Percentiles rank a stretch among this genome's conserved stretches.
Conservation (phyloP, 768 basidiomycete genomes). For the Mycena filopes region DNA sequence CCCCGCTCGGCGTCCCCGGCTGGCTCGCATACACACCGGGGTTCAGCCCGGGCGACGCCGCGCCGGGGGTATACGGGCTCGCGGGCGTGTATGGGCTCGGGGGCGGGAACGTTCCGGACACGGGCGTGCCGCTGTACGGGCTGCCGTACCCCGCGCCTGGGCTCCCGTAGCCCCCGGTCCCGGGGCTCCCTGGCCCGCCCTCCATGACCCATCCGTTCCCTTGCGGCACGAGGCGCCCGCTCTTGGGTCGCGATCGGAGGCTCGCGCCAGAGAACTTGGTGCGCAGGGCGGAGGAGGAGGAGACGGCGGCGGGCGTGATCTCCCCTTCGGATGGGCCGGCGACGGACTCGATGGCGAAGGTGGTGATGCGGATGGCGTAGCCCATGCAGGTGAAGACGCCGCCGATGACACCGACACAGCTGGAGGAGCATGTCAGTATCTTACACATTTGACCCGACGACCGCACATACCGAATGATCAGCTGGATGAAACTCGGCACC, state of each 20-base stretch:
- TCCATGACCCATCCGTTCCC: slow-evolving; percentile 72
- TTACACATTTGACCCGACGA: background rate
- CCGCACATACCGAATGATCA: slow-evolving; percentile 73
- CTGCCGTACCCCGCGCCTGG: slow-evolving; percentile 12
- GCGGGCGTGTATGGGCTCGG: slow-evolving; percentile 14
- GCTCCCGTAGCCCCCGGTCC: slow-evolving; percentile 8
- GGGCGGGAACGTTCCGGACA: slow-evolving; percentile 19
- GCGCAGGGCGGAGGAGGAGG: slow-evolving; percentile 71
- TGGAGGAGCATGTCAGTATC: slow-evolving; percentile 30
- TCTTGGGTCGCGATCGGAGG: slow-evolving; percentile 64
- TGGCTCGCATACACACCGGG: slow-evolving; percentile 1
- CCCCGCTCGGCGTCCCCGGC: slow-evolving; percentile 15
- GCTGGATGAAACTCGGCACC: slow-evolving; percentile 82
- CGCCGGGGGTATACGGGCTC: background rate
- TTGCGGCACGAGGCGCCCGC: slow-evolving; percentile 61
- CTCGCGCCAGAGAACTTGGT: slow-evolving; percentile 77
- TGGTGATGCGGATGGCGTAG: slow-evolving; percentile 75
- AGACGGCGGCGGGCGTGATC: slow-evolving; percentile 61
- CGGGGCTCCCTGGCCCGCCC: slow-evolving; percentile 43
- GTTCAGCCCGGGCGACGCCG: background rate
- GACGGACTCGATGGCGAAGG: slow-evolving; percentile 74
- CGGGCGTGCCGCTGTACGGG: slow-evolving; percentile 24
- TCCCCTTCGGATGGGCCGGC: slow-evolving; percentile 61
- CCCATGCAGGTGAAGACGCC: slow-evolving; percentile 89
- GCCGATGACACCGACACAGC: slow-evolving; percentile 92